Evolutionary conservation across 176 grass and related monocot genomes (phyloP), one percentile per base, ranked within the genome.

Genomic region (Oryza australiensis): DNA sequence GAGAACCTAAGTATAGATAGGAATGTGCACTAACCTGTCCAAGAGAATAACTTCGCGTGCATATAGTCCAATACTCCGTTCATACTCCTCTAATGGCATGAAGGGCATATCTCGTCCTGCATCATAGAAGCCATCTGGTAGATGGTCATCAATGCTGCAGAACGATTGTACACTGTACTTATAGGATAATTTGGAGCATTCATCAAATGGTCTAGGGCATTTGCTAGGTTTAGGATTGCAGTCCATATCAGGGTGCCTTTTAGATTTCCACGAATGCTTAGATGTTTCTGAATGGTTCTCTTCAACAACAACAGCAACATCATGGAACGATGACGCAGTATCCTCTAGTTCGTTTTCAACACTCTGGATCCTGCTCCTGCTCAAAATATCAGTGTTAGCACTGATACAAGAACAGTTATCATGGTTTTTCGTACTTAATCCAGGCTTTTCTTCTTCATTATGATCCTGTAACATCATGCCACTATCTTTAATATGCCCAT

Each of bases 111-210:
- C 87, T 22, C 96, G 87, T 37, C 96, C 96, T 5, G 96, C 96
- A 68, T 99, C 96, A 91, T 99, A 99, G 82, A 99, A 99, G 8
- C 96, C 96, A 87, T 99, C 96, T 59, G 92, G 90, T 80, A 99
- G 78, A 87, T 84, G 90, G 49, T 99, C 96, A 91, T 86, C 80
- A 78, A 91, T 87, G 40, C 93, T 94, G 65, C 96, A 99, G 86
- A 91, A 91, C 66, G 96, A 99, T 66, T 93, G 85, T 14, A 86
- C 80, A 29, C 87, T 93, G 77, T 99, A 99, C 85, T 99, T 99
- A 76, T 89, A 91, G 45, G 93, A 95, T 15, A 93, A 26, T 80
- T 99, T 89, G 38, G 86, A 89, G 28, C 72, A 88, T 75, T 88
- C 90, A 67, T 85, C 88, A 83, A 94, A 72, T 68, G 96, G 89